Percentiles rank a stretch among this genome's conserved stretches.
phyloP scores from a whole-genome alignment of 495 filamentous ascomycete genomes.

The Aspergillus biplanus region DNA sequence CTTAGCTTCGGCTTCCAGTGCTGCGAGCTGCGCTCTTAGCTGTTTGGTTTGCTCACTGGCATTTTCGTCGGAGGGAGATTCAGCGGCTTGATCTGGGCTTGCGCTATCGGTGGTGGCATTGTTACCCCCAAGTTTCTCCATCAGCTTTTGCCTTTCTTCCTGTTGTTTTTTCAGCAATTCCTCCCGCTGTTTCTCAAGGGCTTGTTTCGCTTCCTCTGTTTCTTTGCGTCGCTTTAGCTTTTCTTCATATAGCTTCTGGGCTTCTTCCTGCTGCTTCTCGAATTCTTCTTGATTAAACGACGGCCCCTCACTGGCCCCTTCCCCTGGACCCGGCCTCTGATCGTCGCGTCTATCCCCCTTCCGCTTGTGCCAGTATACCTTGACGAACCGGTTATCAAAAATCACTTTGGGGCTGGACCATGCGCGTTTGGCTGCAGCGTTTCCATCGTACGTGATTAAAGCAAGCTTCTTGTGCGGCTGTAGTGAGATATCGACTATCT shows the following conservation, averaged over 20 bases:
- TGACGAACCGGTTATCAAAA: slow-evolving; percentile 97
- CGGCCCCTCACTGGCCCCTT: slow-evolving; percentile 44
- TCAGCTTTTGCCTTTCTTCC: slow-evolving; percentile 73
- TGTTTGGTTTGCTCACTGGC: slow-evolving; percentile 64
- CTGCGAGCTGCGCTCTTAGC: slow-evolving; percentile 78
- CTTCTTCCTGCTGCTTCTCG: slow-evolving; percentile 72
- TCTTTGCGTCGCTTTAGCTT: slow-evolving; percentile 74
- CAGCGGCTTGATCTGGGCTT: slow-evolving; percentile 19
- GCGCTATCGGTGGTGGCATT: slow-evolving; percentile 29
- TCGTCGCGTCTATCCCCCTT: slow-evolving; percentile 42
- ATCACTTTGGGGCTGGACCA: slow-evolving; percentile 92
- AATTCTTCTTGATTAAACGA: slow-evolving; percentile 81
- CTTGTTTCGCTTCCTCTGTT: slow-evolving; percentile 68
- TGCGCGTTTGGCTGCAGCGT: slow-evolving; percentile 74
- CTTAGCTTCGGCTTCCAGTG: slow-evolving; percentile 83
- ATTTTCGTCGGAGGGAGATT: slow-evolving; percentile 49
- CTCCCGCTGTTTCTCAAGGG: slow-evolving; percentile 75
- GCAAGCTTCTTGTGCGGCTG: slow-evolving; percentile 78
- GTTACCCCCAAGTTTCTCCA: slow-evolving; percentile 62
- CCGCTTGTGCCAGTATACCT: slow-evolving; percentile 92
- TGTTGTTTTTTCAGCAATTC: slow-evolving; percentile 74
- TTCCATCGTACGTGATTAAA: slow-evolving; percentile 76
- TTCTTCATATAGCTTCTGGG: slow-evolving; percentile 78
- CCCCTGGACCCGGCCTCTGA: slow-evolving; percentile 26
- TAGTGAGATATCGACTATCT: slow-evolving; percentile 72